Conservation (phyloP, 768 basidiomycete species). For the Holtermanniella nyarrowii region DNA sequence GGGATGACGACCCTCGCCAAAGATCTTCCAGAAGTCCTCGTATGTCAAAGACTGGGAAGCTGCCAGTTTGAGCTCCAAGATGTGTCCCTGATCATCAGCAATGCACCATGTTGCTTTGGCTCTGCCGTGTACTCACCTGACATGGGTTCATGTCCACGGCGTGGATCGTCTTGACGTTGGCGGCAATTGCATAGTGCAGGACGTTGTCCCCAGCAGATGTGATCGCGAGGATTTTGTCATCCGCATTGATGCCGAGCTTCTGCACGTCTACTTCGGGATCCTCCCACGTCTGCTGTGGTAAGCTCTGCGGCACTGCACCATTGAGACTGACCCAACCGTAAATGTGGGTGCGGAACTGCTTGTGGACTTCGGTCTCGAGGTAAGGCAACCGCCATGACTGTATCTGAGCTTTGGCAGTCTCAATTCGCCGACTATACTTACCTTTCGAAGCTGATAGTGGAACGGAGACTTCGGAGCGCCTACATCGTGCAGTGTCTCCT, state of each 20-base stretch:
- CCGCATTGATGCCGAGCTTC: conserved; percentile 50
- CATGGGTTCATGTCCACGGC: conserved; percentile 66
- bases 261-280: conserved; percentile 66
- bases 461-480: conserved; percentile 35
- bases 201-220: conserved; percentile 73
- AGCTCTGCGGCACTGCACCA: background rate
- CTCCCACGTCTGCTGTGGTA: conserved; percentile 45
- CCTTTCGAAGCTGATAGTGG: conserved; percentile 37
- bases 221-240: conserved; percentile 63
- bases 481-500: conserved; percentile 32
- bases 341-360: conserved; percentile 47
- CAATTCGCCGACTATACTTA: background rate
- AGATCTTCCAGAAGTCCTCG: conserved; percentile 55
- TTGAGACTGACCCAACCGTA: conserved; percentile 31
- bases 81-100: conserved; percentile 55
- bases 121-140: conserved; percentile 20
- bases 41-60: conserved; percentile 52
- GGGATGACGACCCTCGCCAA: conserved; percentile 55
- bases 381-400: conserved; percentile 57
- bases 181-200: conserved; percentile 64
- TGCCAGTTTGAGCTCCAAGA: conserved; percentile 69
- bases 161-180: conserved; percentile 53
- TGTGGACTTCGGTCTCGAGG: conserved; percentile 58
- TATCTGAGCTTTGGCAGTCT: background rate
- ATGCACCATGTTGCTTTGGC: conserved; percentile 7